Evolutionary conservation across 1,284 basidiomycete species (phyloP).

Genomic region (Trichosporon faecale): DNA sequence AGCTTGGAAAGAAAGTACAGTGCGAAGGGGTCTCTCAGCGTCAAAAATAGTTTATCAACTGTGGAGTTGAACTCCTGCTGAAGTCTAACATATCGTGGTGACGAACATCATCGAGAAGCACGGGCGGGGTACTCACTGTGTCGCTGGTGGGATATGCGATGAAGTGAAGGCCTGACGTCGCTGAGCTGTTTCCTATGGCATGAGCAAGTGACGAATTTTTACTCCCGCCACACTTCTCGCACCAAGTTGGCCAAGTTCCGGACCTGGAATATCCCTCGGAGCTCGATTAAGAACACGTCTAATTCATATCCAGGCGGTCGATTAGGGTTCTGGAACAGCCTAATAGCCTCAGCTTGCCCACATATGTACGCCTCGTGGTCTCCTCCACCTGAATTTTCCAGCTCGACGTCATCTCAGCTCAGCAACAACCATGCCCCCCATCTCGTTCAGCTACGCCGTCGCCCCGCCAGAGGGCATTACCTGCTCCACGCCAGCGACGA

Average conservation of each 20-base stretch:
- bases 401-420: conserved; percentile 12
- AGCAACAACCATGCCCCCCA: conserved; percentile 13
- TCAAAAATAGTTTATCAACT: conserved; percentile 34
- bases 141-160: not conserved
- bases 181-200: not conserved
- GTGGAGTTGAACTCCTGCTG: conserved; percentile 35
- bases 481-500: not conserved
- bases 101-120: conserved; percentile 28
- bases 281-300: not conserved
- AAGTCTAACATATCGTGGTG: conserved; percentile 47
- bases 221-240: not conserved
- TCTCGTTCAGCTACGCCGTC: conserved; percentile 28
- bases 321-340: not conserved
- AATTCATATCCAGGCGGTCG: not conserved
- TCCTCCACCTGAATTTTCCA: not conserved
- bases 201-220: not conserved
- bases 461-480: conserved; percentile 24
- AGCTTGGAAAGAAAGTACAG: too few species aligned
- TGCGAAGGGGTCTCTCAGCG: conserved; percentile 27
- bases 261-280: not conserved
- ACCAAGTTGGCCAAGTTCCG: not conserved
- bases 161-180: not conserved
- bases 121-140: not conserved
- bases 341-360: not conserved
- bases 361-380: not conserved